These are phyloP conservation scores for Lepidium aucheri DNA, from an alignment of 345 rosid genomes.

Conservation along the genomic window DNA sequence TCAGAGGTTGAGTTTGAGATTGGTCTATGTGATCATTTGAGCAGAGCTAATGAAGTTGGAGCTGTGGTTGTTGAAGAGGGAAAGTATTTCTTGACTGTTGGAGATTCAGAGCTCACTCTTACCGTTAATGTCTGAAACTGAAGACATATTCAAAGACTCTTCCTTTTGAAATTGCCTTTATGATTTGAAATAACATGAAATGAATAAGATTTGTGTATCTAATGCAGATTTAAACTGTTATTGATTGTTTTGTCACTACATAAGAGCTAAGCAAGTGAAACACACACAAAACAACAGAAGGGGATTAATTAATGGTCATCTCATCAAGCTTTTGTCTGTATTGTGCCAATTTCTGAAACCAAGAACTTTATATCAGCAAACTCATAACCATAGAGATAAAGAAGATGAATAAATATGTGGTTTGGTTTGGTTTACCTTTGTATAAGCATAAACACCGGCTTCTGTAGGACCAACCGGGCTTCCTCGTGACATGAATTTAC, in stretches of 20 bases:
- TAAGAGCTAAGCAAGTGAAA: not conserved
- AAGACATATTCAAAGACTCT: conserved; percentile 27
- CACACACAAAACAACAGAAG: not conserved
- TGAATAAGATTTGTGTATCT: not conserved
- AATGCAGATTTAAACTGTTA: conserved; percentile 8
- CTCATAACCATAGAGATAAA: not conserved
- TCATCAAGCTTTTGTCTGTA: conserved; percentile 93
- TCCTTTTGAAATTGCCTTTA: not conserved
- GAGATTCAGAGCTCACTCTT: conserved; percentile 50
- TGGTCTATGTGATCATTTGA: conserved; percentile 53
- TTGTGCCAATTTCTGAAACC: conserved; percentile 63
- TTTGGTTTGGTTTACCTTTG: conserved; percentile 44
- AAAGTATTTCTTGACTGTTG: conserved; percentile 54
- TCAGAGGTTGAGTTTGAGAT: conserved; percentile 50
- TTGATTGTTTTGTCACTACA: conserved; percentile 16
- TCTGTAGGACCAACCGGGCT: conserved; percentile 85
- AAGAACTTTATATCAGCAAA: not conserved
- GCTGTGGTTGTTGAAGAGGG: conserved; percentile 67
- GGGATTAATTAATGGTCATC: conserved; percentile 32
- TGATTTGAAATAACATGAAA: conserved; percentile 5
- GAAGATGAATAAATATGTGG: not conserved
- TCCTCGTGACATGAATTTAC: conserved; percentile 82
- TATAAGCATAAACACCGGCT: conserved; percentile 96
- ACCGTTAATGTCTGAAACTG: conserved; percentile 32
- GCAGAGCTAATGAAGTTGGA: conserved; percentile 64